Evolutionary conservation across 179 eudicot genomes (phyloP).

Genomic region (Beta corolliflora): DNA sequence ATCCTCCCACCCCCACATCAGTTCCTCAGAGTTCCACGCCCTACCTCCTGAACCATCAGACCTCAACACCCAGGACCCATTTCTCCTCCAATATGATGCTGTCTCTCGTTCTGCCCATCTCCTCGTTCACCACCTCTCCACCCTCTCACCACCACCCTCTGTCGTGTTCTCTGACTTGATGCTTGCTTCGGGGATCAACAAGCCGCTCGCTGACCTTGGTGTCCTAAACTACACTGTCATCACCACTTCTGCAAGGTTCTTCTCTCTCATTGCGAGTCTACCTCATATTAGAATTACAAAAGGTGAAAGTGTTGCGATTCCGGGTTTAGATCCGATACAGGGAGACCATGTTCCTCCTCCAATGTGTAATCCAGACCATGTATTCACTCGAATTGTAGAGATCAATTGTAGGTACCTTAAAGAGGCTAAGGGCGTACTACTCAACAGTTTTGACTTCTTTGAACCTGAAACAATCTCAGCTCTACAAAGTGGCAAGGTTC

Average conservation of each 20-base stretch:
- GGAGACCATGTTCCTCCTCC: constrained; percentile 45
- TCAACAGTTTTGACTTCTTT: constrained; percentile 50
- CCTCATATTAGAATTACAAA: constrained; percentile 23
- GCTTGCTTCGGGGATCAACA: constrained; percentile 26
- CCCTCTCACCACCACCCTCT: constrained; percentile 42
- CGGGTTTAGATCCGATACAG: constrained; percentile 37
- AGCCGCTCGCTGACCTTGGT: constrained; percentile 22
- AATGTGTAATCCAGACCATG: constrained; percentile 33
- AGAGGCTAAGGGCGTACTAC: constrained; percentile 37
- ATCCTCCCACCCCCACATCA: constrained; percentile 38
- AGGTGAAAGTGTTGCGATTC: constrained; percentile 22
- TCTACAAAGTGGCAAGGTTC: constrained; percentile 32
- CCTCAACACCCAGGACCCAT: constrained; percentile 41
- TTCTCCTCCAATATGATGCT: constrained; percentile 41
- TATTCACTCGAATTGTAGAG: constrained; percentile 33
- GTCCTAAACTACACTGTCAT: constrained; percentile 34
- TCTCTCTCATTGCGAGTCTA: constrained; percentile 35
- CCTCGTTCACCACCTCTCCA: constrained; percentile 35
- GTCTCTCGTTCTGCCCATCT: constrained; percentile 41
- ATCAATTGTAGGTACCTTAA: constrained; percentile 27
- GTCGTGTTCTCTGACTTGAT: constrained; percentile 51
- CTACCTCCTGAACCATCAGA: constrained; percentile 31
- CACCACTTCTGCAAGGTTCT: constrained; percentile 48
- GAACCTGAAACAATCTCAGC: constrained; percentile 49
- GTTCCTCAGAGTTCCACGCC: constrained; percentile 35